Conservation (phyloP, 208 protist species). For the Vickermania ingenoplastis region DNA sequence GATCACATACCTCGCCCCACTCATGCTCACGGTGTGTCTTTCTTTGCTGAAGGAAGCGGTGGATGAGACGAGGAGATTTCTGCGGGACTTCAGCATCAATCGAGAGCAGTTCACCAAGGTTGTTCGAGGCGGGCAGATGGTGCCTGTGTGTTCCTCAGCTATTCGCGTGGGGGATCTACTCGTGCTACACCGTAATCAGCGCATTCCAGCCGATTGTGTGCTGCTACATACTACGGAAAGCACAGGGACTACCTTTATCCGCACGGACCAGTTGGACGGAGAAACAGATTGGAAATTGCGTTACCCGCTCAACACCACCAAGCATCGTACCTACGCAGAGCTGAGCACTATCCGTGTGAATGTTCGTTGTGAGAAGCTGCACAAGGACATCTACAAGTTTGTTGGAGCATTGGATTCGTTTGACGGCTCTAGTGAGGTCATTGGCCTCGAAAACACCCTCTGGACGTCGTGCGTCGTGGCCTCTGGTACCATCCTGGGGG, state of each 20-base stretch:
- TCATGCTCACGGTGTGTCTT: slow-evolving; percentile 86
- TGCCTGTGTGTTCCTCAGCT: slow-evolving; percentile 51
- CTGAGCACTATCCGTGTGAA: slow-evolving; percentile 38
- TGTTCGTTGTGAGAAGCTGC: slow-evolving; percentile 60
- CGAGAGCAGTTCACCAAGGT: slow-evolving; percentile 61
- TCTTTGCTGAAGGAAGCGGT: slow-evolving; percentile 91
- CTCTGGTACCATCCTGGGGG: slow-evolving; percentile 60
- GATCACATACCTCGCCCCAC: slow-evolving; percentile 94
- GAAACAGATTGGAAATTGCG: slow-evolving; percentile 98
- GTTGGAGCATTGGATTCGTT: slow-evolving; percentile 70
- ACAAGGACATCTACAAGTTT: slow-evolving; percentile 97
- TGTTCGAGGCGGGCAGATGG: slow-evolving; percentile 27
- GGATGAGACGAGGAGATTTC: slow-evolving; percentile 92
- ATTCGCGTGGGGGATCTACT: slow-evolving; percentile 95
- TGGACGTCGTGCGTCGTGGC: slow-evolving; percentile 97
- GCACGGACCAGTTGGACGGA: slow-evolving; percentile 98
- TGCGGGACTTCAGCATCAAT: slow-evolving; percentile 82
- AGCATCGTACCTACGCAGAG: slow-evolving; percentile 18
- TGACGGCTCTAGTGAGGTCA: slow-evolving; percentile 52
- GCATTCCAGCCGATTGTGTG: slow-evolving; percentile 95
- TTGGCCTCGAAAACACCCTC: slow-evolving; percentile 93
- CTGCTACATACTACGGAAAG: slow-evolving; percentile 94
- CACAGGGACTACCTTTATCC: slow-evolving; percentile 93
- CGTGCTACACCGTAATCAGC: slow-evolving; percentile 84
- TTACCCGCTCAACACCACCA: slow-evolving; percentile 50